Evolutionary conservation across 2,329 filamentous ascomycete genomes (phyloP).

Genomic region (Zelopaecilomyces penicillatus): DNA sequence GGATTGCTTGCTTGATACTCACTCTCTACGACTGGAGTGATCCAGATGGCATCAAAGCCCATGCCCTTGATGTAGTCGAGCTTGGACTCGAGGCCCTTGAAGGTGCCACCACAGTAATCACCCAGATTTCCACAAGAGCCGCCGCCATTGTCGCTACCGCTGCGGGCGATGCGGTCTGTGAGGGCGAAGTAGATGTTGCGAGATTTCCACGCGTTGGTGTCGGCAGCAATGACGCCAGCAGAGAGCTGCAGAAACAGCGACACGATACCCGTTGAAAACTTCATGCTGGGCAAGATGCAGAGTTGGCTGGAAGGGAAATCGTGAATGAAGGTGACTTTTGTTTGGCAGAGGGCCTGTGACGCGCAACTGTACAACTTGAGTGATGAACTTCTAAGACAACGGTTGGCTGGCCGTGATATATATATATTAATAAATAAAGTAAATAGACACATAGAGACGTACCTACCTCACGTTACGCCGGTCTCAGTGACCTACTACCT

Average conservation of each 20-base stretch:
- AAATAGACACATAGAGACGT: too few species aligned
- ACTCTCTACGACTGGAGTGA: slow-evolving; percentile 47
- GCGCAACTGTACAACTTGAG: too few species aligned
- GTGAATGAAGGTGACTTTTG: too few species aligned
- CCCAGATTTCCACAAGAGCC: slow-evolving; percentile 31
- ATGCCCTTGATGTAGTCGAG: slow-evolving; percentile 56
- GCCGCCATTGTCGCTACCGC: slow-evolving; percentile 33
- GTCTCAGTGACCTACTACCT: too few species aligned
- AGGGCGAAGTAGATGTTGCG: slow-evolving; percentile 51
- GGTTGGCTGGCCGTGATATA: too few species aligned
- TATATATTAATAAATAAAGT: too few species aligned
- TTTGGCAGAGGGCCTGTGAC: too few species aligned
- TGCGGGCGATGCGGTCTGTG: slow-evolving; percentile 47
- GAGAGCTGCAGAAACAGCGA: slow-evolving; percentile 8
- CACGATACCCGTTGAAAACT: too few species aligned
- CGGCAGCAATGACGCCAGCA: slow-evolving; percentile 19
- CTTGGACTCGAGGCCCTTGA: slow-evolving; percentile 46
- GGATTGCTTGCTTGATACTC: slow-evolving; percentile 11
- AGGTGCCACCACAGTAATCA: slow-evolving; percentile 54
- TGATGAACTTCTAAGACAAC: too few species aligned
- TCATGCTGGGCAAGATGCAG: too few species aligned
- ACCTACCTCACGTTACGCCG: too few species aligned
- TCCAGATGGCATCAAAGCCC: slow-evolving; percentile 52
- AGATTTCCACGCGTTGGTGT: slow-evolving; percentile 39
- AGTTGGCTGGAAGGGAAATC: too few species aligned